A percentile compares a stretch with the other conserved stretches of the same genome.
These are phyloP conservation scores for Tetraselmis striata DNA, from an alignment of 139 green algal genomes.

Conservation along the genomic window DNA sequence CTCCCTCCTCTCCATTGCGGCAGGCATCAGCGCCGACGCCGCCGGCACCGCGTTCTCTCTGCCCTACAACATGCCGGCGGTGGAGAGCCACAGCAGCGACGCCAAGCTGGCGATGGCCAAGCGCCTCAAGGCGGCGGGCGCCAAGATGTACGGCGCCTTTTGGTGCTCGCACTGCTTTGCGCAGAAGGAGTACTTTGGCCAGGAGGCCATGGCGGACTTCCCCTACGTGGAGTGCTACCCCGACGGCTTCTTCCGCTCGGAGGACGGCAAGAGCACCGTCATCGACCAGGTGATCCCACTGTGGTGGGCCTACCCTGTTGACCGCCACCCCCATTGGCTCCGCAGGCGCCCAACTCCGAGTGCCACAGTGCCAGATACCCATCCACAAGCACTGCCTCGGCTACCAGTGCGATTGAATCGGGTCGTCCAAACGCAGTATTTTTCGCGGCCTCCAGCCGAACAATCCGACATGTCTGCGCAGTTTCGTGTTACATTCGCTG, in stretches of 20 bases:
- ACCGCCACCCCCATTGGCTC: too few species aligned
- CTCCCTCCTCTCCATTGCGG: constrained; percentile 8
- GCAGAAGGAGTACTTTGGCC: constrained; percentile 86
- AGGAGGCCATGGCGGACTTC: constrained; percentile 73
- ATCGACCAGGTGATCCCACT: background rate
- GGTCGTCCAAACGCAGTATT: too few species aligned
- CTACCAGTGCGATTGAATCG: too few species aligned
- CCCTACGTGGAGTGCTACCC: constrained; percentile 99
- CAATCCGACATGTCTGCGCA: too few species aligned
- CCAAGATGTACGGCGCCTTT: constrained; percentile 96
- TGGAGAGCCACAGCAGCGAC: constrained; percentile 27
- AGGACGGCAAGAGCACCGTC: background rate
- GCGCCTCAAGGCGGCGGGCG: constrained; percentile 61
- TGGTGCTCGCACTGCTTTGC: constrained; percentile 97
- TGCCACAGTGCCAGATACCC: too few species aligned
- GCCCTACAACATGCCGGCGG: constrained; percentile 20
- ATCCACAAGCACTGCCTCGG: too few species aligned
- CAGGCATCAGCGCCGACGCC: constrained; percentile 1
- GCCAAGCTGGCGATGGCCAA: constrained; percentile 40
- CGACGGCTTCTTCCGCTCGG: constrained; percentile 53
- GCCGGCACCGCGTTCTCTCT: constrained; percentile 17
- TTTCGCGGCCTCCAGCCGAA: too few species aligned
- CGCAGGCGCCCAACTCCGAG: too few species aligned
- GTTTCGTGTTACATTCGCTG: too few species aligned
- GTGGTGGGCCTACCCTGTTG: too few species aligned